Evolutionary conservation across 805 yeast genomes (phyloP), one percentile per base, ranked within the genome.

Genomic region (Candida corydali): DNA sequence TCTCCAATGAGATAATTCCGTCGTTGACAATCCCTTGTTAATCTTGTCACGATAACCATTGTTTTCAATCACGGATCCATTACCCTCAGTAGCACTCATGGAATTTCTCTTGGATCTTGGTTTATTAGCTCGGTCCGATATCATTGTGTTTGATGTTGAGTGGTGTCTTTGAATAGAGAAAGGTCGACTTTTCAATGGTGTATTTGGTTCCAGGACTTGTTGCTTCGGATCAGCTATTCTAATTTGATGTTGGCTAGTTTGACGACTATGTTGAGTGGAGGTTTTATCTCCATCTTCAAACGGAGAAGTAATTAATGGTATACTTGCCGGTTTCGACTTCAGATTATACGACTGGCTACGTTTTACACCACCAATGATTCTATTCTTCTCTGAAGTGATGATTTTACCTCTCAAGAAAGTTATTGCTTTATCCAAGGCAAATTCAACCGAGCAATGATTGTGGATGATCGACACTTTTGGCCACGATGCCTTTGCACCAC

Each of bases 401-500:
- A 81, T 63, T 43, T 82, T 66, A 5, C 85, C 80, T 44, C 87
- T 70, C 37, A 88, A 56, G 7, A 59, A 52, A n/a, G 80, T 69
- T 7, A 93, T 87, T 7, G 93, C 83, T 40, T 73, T 74, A 57
- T 91, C 98, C 27, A 91, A 64, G 0, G 88, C 83, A 57, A 91
- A 82, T 52, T 91, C 98, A 22, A 88, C 77, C 0, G 93, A 80
- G 59, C 96, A 88, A 52, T 87, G 96, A 55, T 93, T 91, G 46
- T 81, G 74, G 32, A 91, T 86, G 29, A 89, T 71, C 2, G 95
- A 77, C 4, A 93, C 59, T 51, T 86, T 86, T 0, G 96, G 95
- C 97, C 98, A 91, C 0, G 96, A 82, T 0, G 96, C 91, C 39
- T 86, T 66, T 1, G 95, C 93, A 1, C 98, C 98, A 43, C 94